Evolutionary conservation across 2,329 filamentous ascomycete genomes (phyloP).

Genomic region (Exserohilum turcica): DNA sequence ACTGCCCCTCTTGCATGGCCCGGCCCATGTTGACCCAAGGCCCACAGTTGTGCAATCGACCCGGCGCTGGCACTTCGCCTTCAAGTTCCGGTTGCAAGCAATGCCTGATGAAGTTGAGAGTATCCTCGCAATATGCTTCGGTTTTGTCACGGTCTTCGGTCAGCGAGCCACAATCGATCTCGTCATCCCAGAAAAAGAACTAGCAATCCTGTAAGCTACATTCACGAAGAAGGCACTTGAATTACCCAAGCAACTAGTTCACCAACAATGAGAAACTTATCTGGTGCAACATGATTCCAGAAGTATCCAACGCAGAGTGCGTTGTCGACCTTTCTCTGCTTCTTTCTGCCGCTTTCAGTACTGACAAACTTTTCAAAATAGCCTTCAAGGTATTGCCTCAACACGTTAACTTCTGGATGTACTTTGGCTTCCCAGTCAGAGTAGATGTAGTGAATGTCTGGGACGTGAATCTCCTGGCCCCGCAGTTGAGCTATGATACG

Average conservation of each 20-base stretch:
- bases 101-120: conserved; percentile 11
- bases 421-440: conserved; percentile 6
- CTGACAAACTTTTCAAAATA: conserved; percentile 9
- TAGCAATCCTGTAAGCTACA: background rate
- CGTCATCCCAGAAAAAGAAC: conserved; percentile 21
- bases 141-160: conserved; percentile 14
- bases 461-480: conserved; percentile 11
- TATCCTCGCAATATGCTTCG: conserved; percentile 16
- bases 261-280: conserved; percentile 8
- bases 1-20: conserved; percentile 14
- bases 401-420: conserved; percentile 3
- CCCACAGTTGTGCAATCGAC: conserved; percentile 15
- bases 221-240: no score
- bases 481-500: conserved; percentile 7
- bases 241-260: conserved; percentile 14
- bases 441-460: conserved; percentile 11
- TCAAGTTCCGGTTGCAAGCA: conserved; percentile 13
- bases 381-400: conserved; percentile 7
- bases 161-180: conserved; percentile 15
- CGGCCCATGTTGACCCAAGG: conserved; percentile 15
- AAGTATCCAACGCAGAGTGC: conserved; percentile 12
- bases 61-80: conserved; percentile 8
- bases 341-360: conserved; percentile 7
- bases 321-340: conserved; percentile 11
- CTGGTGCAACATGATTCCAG: conserved; percentile 6